Evolutionary conservation across 805 yeast genomes (phyloP).

Genomic region (Kuraishia capsulata): DNA sequence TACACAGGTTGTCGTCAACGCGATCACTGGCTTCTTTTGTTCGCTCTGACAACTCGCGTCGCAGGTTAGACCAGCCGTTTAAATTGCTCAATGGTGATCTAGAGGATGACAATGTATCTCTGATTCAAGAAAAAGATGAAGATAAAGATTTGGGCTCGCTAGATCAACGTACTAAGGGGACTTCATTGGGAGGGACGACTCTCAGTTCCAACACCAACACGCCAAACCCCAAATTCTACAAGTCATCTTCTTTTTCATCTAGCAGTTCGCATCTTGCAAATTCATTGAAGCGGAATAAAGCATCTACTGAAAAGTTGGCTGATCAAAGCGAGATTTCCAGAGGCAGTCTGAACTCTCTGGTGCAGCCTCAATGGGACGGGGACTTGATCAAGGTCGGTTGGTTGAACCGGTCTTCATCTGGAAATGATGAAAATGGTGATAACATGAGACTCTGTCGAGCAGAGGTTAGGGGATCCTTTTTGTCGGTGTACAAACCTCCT

Average conservation of each 20-base stretch:
- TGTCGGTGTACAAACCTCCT: slow-evolving; percentile 54
- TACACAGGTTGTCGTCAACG: slow-evolving; percentile 1
- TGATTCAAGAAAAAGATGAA: background rate
- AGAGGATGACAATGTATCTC: no score
- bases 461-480: slow-evolving; percentile 59
- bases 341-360: slow-evolving; percentile 7
- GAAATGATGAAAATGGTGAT: slow-evolving; percentile 14
- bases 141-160: background rate
- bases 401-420: slow-evolving; percentile 39
- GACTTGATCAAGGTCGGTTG: slow-evolving; percentile 44
- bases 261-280: background rate
- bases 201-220: no score
- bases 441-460: slow-evolving; percentile 46
- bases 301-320: background rate
- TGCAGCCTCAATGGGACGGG: slow-evolving; percentile 23
- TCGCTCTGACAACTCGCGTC: background rate
- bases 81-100: background rate
- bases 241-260: background rate
- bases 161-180: no score
- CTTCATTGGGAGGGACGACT: background rate
- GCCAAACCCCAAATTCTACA: background rate
- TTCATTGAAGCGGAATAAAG: slow-evolving; percentile 1
- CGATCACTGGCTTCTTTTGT: slow-evolving; percentile 18
- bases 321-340: no score
- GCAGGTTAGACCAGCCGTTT: background rate